Conservation (phyloP, 768 basidiomycete species). For the Rhizopogon rudus region DNA sequence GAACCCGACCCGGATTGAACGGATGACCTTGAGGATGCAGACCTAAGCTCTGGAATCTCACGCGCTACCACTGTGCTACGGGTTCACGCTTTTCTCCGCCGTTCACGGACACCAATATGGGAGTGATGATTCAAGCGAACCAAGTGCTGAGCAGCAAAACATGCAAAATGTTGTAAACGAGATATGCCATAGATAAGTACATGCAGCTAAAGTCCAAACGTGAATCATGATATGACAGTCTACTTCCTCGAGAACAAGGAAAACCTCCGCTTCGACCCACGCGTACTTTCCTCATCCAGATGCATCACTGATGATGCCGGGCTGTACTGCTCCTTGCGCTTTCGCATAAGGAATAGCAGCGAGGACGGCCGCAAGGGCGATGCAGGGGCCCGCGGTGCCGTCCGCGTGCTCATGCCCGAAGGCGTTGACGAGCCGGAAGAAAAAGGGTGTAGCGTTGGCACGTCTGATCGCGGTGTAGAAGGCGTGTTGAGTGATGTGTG, state of each 20-base stretch:
- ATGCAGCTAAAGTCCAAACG: constrained; percentile 4
- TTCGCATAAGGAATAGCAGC: constrained; percentile 28
- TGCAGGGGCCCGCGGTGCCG: constrained; percentile 16
- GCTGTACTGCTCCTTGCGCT: constrained; percentile 18
- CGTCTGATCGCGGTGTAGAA: constrained; percentile 18
- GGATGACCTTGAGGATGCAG: constrained; percentile 39
- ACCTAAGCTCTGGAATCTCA: constrained; percentile 31
- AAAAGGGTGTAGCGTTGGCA: constrained; percentile 22
- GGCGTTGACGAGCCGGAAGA: constrained; percentile 25
- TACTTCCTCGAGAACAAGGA: constrained; percentile 28
- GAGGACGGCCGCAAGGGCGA: constrained; percentile 23
- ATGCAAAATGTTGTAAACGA: background rate
- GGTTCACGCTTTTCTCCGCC: constrained; percentile 13
- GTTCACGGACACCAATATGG: background rate
- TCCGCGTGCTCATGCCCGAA: constrained; percentile 27
- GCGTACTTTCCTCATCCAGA: constrained; percentile 11
- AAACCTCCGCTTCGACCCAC: constrained; percentile 21
- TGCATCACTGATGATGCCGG: constrained; percentile 19
- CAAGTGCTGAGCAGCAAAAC: too few relatives aligned
- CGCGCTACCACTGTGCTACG: constrained; percentile 36
- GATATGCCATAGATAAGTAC: constrained; percentile 14
- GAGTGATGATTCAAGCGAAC: too few relatives aligned
- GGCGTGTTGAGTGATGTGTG: constrained; percentile 14
- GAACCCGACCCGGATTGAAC: constrained; percentile 43
- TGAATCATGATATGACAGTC: constrained; percentile 1